phyloP scores from a whole-genome alignment of 352 stramenopile genomes.

The Pythium rishiriense region DNA sequence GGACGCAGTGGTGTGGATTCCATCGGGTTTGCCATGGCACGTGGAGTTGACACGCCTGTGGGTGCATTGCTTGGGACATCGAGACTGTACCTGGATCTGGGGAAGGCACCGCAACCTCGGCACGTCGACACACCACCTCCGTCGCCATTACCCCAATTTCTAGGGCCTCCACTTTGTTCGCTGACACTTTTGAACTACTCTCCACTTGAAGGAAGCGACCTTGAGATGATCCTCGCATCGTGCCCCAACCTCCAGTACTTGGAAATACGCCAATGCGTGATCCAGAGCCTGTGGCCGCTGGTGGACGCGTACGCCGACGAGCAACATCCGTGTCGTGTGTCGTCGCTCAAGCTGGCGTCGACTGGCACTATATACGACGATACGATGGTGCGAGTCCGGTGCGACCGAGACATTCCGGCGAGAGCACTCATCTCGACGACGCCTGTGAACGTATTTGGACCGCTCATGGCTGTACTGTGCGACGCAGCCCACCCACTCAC shows the following conservation, averaged over 20 bases:
- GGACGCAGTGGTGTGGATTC: neutral
- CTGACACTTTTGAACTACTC: neutral
- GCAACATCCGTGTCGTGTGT: slow-evolving; percentile 1
- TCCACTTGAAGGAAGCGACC: neutral
- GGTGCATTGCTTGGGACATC: neutral
- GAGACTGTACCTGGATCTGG: neutral
- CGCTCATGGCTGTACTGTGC: slow-evolving; percentile 6
- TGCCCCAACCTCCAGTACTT: slow-evolving; percentile 1
- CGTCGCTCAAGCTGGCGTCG: slow-evolving; percentile 3
- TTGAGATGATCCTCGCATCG: neutral
- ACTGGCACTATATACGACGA: neutral
- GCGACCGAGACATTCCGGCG: neutral
- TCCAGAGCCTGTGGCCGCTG: slow-evolving; percentile 10
- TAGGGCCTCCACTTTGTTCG: slow-evolving; percentile 7
- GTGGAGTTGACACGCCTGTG: neutral
- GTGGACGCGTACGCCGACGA: slow-evolving; percentile 3
- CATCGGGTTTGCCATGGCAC: neutral
- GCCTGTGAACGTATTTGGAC: neutral
- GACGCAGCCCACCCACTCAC: slow-evolving; percentile 2
- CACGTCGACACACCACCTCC: neutral
- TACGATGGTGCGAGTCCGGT: no score
- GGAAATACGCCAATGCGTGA: slow-evolving; percentile 1
- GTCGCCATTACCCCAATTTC: neutral
- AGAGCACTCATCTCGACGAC: neutral
- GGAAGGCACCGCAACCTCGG: neutral